These are phyloP conservation scores for Nicotiana tomentosiformis DNA, from an alignment of 257 asterid genomes.

Conservation along the genomic window DNA sequence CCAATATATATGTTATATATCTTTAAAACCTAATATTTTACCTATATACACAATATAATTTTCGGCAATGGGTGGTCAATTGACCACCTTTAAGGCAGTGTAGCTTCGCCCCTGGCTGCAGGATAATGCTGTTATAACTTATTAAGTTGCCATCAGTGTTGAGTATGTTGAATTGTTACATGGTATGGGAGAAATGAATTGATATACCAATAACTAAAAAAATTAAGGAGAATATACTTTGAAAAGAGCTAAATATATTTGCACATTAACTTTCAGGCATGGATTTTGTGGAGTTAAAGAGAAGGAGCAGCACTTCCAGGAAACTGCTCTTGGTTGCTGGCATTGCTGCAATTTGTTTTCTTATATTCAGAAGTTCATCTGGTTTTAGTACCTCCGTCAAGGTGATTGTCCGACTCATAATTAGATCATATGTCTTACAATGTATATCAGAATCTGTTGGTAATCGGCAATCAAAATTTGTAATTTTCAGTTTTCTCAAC, in stretches of 20 bases:
- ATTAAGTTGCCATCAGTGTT: background rate
- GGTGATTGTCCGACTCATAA: constrained; percentile 28
- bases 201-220: background rate
- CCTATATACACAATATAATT: no score
- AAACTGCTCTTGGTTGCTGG: constrained; percentile 53
- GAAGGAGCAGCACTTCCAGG: constrained; percentile 41
- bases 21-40: no score
- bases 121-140: background rate
- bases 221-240: no score
- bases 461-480: background rate
- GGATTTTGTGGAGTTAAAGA: constrained; percentile 56
- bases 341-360: constrained; percentile 41
- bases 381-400: constrained; percentile 31
- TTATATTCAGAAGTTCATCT: constrained; percentile 36
- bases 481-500: constrained; percentile 53
- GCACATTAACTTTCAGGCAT: constrained; percentile 29
- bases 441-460: background rate
- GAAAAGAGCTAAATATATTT: background rate
- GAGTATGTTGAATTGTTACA: background rate
- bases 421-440: background rate
- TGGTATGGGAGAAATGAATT: background rate
- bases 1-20: no score
- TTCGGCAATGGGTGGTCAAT: no score
- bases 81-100: no score
- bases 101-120: background rate